These are phyloP conservation scores for Candida sp. DNA, from an alignment of 1,139 yeast species.

Conservation along the genomic window DNA sequence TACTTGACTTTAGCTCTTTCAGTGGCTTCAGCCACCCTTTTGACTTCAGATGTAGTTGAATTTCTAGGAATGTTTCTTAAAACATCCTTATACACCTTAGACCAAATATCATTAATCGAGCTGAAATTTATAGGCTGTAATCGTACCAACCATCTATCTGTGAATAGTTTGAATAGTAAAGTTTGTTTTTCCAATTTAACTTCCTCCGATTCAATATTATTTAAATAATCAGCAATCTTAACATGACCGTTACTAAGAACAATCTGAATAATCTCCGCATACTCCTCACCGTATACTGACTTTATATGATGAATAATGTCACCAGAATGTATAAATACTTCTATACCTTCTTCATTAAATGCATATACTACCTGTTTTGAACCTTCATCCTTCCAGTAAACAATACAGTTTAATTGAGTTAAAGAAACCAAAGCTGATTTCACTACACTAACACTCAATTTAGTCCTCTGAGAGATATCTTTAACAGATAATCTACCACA, in stretches of 20 bases:
- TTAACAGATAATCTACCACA: constrained; percentile 54
- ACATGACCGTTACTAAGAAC: constrained; percentile 63
- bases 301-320: constrained; percentile 61
- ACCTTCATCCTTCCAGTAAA: constrained; percentile 47
- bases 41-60: constrained; percentile 55
- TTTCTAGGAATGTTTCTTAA: constrained; percentile 48
- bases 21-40: constrained; percentile 63
- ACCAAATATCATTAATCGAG: constrained; percentile 58
- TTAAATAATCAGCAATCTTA: constrained; percentile 56
- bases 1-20: constrained; percentile 51
- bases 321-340: constrained; percentile 70
- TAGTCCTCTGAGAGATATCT: constrained; percentile 42
- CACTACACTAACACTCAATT: constrained; percentile 40
- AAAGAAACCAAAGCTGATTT: constrained; percentile 61
- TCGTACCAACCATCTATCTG: constrained; percentile 54
- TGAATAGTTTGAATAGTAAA: constrained; percentile 43
- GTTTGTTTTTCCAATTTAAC: constrained; percentile 22
- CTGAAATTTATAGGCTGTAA: constrained; percentile 38
- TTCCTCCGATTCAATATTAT: constrained; percentile 26
- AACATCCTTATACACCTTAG: constrained; percentile 48
- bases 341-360: constrained; percentile 62
- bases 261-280: constrained; percentile 74
- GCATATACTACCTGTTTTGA: constrained; percentile 47
- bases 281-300: constrained; percentile 34
- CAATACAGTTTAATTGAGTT: constrained; percentile 63